Evolutionary conservation across 78 protist genomes (phyloP).

Genomic region (Monocercomonoides exilis): DNA sequence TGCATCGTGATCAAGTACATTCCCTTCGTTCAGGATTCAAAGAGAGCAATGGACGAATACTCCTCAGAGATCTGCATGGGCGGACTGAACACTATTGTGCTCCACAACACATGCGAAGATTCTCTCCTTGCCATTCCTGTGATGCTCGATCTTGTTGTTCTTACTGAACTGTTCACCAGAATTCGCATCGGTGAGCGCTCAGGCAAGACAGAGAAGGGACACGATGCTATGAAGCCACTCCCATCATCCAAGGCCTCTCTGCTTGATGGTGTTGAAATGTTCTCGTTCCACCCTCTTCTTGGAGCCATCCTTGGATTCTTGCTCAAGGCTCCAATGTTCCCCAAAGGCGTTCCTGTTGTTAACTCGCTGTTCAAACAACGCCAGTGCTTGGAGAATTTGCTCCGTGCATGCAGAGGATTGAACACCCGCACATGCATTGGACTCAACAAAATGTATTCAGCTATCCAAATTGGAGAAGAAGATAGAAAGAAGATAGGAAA

Average conservation of each 20-base stretch:
- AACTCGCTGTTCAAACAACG: constrained; percentile 92
- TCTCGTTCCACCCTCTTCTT: constrained; percentile 3
- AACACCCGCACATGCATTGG: constrained; percentile 41
- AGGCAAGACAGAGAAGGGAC: too few species aligned
- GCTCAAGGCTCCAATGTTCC: constrained; percentile 89
- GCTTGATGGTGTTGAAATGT: too few species aligned
- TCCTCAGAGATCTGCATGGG: constrained; percentile 86
- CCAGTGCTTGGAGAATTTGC: constrained; percentile 64
- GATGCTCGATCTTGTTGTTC: constrained; percentile 81
- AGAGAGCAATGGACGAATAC: constrained; percentile 99
- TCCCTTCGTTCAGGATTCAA: constrained; percentile 96
- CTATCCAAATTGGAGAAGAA: constrained; percentile 4
- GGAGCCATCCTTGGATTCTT: constrained; percentile 35
- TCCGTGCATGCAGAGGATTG: constrained; percentile 89
- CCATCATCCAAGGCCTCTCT: too few species aligned
- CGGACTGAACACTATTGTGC: constrained; percentile 80
- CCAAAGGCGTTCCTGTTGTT: constrained; percentile 80
- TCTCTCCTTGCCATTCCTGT: constrained; percentile 96
- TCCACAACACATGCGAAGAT: constrained; percentile 81
- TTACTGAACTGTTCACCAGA: not conserved
- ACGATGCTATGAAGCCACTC: too few species aligned
- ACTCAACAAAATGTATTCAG: constrained; percentile 66
- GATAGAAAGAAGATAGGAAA: not conserved
- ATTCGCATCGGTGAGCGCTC: not conserved
- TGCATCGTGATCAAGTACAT: constrained; percentile 95